Evolutionary conservation across 2,329 filamentous ascomycete species (phyloP).

Genomic region (Calonectria hawksworthii): DNA sequence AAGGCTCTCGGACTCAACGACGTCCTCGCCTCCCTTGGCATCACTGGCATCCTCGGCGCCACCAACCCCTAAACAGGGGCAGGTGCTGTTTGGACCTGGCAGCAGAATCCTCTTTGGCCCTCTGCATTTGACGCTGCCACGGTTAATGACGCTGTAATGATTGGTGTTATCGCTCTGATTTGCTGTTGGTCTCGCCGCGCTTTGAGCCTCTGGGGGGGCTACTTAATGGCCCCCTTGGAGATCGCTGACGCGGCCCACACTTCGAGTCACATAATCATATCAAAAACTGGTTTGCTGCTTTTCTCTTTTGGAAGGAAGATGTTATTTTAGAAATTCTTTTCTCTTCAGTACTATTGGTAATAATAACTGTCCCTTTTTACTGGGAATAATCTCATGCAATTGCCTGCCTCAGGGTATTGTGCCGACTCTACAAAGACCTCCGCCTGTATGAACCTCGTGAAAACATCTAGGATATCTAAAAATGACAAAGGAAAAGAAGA

Average conservation of each 20-base stretch:
- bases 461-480: conserved; percentile 1
- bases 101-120: background rate
- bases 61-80: background rate
- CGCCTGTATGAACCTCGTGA: background rate
- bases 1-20: too few species aligned
- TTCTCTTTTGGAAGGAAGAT: background rate
- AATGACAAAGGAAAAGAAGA: background rate
- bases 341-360: background rate
- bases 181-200: background rate
- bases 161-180: conserved; percentile 3
- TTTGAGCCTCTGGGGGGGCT: too few species aligned
- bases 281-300: background rate
- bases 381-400: conserved; percentile 2
- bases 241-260: background rate
- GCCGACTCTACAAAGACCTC: background rate
- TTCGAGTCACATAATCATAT: conserved; percentile 10
- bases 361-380: background rate
- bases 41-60: background rate
- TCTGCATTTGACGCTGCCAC: background rate
- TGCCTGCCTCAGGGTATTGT: background rate
- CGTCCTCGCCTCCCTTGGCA: too few species aligned
- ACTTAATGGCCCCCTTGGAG: too few species aligned
- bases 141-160: background rate
- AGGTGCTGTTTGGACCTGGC: background rate
- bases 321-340: background rate